phyloP scores from a whole-genome alignment of 257 asterid genomes.

The Sherardia arvensis region DNA sequence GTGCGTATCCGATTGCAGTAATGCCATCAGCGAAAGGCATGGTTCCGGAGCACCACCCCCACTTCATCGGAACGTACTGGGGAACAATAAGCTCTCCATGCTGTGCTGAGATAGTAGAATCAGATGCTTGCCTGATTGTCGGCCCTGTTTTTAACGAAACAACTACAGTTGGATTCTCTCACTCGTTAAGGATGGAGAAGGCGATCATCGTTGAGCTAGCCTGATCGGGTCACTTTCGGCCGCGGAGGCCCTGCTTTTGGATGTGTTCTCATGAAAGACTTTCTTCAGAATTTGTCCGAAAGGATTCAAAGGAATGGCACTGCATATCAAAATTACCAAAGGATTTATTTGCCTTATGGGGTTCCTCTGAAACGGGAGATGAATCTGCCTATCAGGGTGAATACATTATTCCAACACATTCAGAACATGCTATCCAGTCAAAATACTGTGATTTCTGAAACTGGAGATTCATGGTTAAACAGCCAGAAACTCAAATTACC shows the following conservation, averaged over 20 bases:
- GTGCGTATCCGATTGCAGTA: neutral
- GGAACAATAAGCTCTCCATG: neutral
- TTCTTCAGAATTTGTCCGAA: neutral
- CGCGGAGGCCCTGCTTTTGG: conserved; percentile 22
- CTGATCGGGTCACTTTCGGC: conserved; percentile 50
- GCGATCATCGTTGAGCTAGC: conserved; percentile 66
- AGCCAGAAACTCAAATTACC: conserved; percentile 69
- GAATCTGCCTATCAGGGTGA: too few species aligned
- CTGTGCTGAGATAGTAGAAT: neutral
- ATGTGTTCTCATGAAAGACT: neutral
- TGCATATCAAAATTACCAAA: neutral
- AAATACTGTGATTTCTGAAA: too few species aligned
- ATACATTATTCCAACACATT: too few species aligned
- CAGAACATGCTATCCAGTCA: too few species aligned
- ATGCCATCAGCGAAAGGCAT: neutral
- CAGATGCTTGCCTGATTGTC: conserved; percentile 51
- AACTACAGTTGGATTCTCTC: conserved; percentile 76
- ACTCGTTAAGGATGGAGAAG: conserved; percentile 54
- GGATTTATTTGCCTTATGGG: neutral
- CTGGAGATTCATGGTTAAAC: too few species aligned
- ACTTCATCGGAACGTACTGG: neutral
- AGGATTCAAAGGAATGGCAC: neutral
- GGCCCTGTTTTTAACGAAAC: conserved; percentile 78
- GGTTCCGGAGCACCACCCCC: neutral
- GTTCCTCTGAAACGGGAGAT: neutral